These are phyloP conservation scores for Xylariaceae sp. DNA, from an alignment of 2,329 filamentous ascomycete species.

Conservation along the genomic window DNA sequence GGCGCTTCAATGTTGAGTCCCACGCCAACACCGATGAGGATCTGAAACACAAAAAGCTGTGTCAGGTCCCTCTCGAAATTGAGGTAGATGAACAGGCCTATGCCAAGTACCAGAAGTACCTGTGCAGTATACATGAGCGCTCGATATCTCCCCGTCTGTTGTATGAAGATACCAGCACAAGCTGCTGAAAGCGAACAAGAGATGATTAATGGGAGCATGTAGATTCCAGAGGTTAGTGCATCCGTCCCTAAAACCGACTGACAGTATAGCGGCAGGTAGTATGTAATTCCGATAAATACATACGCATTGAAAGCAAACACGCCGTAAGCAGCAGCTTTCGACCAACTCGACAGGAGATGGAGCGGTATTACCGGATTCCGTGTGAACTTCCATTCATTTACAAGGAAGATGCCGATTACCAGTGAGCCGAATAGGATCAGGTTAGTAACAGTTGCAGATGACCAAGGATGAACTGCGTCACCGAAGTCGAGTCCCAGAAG, in stretches of 20 bases:
- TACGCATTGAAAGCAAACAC: slow-evolving; percentile 47
- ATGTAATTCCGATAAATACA: slow-evolving; percentile 63
- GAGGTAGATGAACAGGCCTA: slow-evolving; percentile 56
- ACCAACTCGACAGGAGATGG: slow-evolving; percentile 53
- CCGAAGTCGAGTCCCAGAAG: slow-evolving; percentile 69
- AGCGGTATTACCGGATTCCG: slow-evolving; percentile 68
- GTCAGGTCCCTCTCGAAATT: slow-evolving; percentile 46
- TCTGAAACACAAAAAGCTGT: slow-evolving; percentile 53
- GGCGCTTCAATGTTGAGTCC: slow-evolving; percentile 63
- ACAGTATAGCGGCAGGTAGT: slow-evolving; percentile 72
- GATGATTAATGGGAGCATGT: slow-evolving; percentile 61
- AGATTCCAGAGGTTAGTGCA: slow-evolving; percentile 59
- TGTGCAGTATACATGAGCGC: slow-evolving; percentile 54
- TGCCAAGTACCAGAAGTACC: slow-evolving; percentile 56
- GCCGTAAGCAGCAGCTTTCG: slow-evolving; percentile 56
- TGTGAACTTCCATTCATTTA: slow-evolving; percentile 63
- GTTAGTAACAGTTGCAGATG: slow-evolving; percentile 59
- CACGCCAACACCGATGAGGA: slow-evolving; percentile 59
- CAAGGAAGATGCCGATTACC: slow-evolving; percentile 50
- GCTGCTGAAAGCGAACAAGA: slow-evolving; percentile 45
- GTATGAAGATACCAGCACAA: slow-evolving; percentile 33
- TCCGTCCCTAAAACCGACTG: slow-evolving; percentile 63
- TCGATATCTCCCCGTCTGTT: slow-evolving; percentile 54
- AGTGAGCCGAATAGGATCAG: slow-evolving; percentile 59
- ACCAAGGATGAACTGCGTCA: slow-evolving; percentile 61